Base-by-base conservation (phyloP, 345 rosid species). In the Fremontodendron californicum region DNA sequence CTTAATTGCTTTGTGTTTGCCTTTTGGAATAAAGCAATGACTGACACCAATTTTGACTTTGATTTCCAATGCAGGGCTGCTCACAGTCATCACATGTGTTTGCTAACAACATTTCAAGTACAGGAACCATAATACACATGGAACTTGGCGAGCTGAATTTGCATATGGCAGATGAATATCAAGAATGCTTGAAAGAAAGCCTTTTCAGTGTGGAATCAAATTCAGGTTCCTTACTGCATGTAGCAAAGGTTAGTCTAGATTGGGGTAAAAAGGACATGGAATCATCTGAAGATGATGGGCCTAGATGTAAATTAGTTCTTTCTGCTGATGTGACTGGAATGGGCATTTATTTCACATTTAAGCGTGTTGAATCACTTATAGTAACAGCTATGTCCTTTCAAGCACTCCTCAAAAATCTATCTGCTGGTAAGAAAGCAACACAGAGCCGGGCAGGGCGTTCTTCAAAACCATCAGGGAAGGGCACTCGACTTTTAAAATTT, bases 81-180 rank as follows among this genome's bases (percentile, higher is more conserved):
- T 91, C 94, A 42, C 98, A 91, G 87, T 96, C 99, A 35, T 91
- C 93, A 51, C 97, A 96, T 83, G 77, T 92, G 73, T 89, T 90
- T 86, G 98, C 96, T 78, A 96, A 92, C 86, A 90, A 96, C 86
- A 84, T 91, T 76, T 92, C 99, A 61, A 87, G 77, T 75, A 76
- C 73, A 80, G 97, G 96, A 79, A 88, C 92, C 77, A 73, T 91
- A 42, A 84, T 90, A 48, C 97, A 96, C 84, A 82, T 89, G 90
- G 99, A 96, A 82, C 92, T 96, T 83, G 98, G 99, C 71, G 98
- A 93, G 76, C 78, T 96, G 54, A 93, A 96, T 89, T 84, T 96
- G 82, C 91, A 91, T 82, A 81, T 89, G 92, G 93, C 92, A 78
- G 98, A 92, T 80, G 99, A 92, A 81, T 92, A 92, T 83, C 94